Conservation (phyloP, 768 basidiomycete species). For the Phanerochaete sordida region DNA sequence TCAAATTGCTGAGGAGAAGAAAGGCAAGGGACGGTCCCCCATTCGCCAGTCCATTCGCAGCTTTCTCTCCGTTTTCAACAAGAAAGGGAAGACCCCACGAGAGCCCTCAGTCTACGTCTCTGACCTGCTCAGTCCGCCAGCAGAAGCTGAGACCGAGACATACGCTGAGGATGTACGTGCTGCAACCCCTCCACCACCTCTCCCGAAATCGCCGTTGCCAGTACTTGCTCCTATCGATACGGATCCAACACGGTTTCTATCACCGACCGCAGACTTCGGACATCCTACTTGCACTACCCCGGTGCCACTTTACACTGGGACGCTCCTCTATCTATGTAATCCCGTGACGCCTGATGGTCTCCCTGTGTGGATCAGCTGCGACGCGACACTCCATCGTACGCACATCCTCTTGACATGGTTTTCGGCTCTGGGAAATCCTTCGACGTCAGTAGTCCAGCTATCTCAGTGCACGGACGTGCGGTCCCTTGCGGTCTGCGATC, state of each 20-base stretch:
- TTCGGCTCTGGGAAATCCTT: conserved; percentile 36
- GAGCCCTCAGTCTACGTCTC: neutral
- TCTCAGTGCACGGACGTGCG: conserved; percentile 58
- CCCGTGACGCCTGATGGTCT: conserved; percentile 23
- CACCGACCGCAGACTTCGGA: neutral
- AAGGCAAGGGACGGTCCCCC: conserved; percentile 48
- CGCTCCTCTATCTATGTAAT: conserved; percentile 48
- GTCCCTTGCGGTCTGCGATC: conserved; percentile 44
- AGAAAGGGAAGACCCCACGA: conserved; percentile 20
- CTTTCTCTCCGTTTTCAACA: conserved; percentile 60
- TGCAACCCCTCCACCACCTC: neutral
- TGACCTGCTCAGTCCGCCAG: neutral
- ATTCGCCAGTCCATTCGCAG: conserved; percentile 64
- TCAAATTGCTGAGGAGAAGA: conserved; percentile 20
- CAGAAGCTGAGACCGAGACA: neutral
- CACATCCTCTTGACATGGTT: conserved; percentile 48
- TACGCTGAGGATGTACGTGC: neutral
- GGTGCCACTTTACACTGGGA: conserved; percentile 26
- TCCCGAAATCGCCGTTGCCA: neutral
- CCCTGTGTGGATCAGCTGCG: conserved; percentile 51
- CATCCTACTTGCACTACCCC: conserved; percentile 21
- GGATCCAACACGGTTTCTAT: neutral
- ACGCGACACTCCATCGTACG: conserved; percentile 31
- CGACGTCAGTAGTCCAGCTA: conserved; percentile 46
- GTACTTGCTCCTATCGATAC: neutral